Conservation (phyloP, 768 basidiomycete genomes). For the Megacollybia marginata region DNA sequence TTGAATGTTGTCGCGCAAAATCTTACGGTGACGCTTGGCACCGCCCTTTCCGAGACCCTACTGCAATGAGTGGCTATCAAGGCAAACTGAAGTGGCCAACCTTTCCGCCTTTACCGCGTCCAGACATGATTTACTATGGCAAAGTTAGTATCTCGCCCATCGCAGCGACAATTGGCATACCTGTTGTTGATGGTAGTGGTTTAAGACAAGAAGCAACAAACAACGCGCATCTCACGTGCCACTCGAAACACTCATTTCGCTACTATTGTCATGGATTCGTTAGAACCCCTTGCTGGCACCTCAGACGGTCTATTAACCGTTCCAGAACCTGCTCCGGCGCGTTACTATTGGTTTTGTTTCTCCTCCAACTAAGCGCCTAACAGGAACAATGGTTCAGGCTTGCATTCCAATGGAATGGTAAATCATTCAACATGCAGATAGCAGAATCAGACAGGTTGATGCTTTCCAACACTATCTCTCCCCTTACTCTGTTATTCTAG, state of each 20-base stretch:
- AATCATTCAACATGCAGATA: slow-evolving; percentile 54
- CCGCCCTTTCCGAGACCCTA: slow-evolving; percentile 56
- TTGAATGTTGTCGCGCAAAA: slow-evolving; percentile 56
- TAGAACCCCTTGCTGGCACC: too few species aligned
- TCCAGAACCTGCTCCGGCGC: too few species aligned
- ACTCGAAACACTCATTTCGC: too few species aligned
- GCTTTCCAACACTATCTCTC: neutral
- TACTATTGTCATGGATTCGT: too few species aligned
- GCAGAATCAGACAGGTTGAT: slow-evolving; percentile 72
- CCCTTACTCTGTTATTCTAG: slow-evolving; percentile 28
- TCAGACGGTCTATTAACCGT: too few species aligned
- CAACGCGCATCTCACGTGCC: too few species aligned
- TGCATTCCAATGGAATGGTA: slow-evolving; percentile 68
- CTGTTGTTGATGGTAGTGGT: too few species aligned
- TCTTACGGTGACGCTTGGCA: slow-evolving; percentile 42
- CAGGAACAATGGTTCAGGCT: slow-evolving; percentile 53
- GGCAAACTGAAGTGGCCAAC: slow-evolving; percentile 12
- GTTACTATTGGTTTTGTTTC: too few species aligned
- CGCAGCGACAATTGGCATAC: too few species aligned
- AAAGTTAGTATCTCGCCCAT: too few species aligned
- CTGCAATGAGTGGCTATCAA: neutral
- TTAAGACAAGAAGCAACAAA: too few species aligned
- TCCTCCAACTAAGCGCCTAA: neutral
- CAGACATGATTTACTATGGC: slow-evolving; percentile 43
- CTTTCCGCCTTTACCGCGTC: slow-evolving; percentile 72